Percentiles rank a stretch among this genome's conserved stretches.
These are phyloP conservation scores for Pleurotus tuber-regium DNA, from an alignment of 768 basidiomycete genomes.

Conservation along the genomic window DNA sequence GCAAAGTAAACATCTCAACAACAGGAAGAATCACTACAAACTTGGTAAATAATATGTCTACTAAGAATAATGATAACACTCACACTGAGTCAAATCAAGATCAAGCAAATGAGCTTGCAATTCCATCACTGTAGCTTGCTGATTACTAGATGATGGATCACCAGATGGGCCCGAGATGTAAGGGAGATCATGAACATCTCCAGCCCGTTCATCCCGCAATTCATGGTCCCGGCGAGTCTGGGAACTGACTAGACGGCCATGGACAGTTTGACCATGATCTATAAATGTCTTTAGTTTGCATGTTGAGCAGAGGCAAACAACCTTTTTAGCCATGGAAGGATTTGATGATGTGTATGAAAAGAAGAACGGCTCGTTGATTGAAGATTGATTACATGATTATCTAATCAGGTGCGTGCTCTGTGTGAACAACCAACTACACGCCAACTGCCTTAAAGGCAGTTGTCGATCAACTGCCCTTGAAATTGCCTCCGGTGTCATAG, in stretches of 20 bases:
- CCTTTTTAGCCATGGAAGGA: neutral
- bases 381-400: neutral
- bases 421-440: neutral
- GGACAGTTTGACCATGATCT: neutral
- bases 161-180: neutral
- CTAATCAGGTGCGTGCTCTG: neutral
- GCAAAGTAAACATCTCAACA: neutral
- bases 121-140: neutral
- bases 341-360: neutral
- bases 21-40: neutral
- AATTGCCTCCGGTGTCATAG: neutral
- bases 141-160: too few relatives aligned
- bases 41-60: neutral
- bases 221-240: conserved; percentile 1
- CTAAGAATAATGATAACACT: neutral
- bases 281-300: neutral
- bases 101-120: neutral
- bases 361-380: neutral
- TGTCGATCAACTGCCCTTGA: neutral
- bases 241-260: conserved; percentile 1
- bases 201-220: neutral
- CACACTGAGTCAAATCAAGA: neutral
- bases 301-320: neutral
- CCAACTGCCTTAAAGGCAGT: neutral
- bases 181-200: neutral